Base-by-base conservation (phyloP, 768 basidiomycete species). In the Rhodotorula toruloides region DNA sequence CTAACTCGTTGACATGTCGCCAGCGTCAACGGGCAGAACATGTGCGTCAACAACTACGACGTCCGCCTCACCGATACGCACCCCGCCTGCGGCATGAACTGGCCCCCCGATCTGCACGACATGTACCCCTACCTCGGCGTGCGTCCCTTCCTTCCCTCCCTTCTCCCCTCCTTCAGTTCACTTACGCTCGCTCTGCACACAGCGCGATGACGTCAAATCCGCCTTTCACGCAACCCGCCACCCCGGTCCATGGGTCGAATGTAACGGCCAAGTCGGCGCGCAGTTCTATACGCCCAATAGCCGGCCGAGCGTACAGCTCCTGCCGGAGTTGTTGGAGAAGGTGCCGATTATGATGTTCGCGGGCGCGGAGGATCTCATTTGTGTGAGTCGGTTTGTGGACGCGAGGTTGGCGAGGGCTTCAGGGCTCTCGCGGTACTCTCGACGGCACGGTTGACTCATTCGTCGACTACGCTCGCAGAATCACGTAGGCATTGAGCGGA, bases 21-120 rank as follows among this genome's bases (percentile, higher is more conserved):
- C 71, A 91, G 65, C 25, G 70, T 67, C 37, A 71, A 71, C 29
- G 70, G 70, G 2, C 70, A 63, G 21, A 78, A 82, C 34, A 86
- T 85, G 79, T 99, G 96, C 76, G 80, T 93, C 67, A 99, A 99
- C 76, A 85, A 97, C 44, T 99, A 99, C 72, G 96, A 99, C 75
- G 84, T 97, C 21, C 88, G 96, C 32, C 58, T 63, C 27, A 86
- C 89, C 60, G 96, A 99, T 76, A 82, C 83, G 19, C 79, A 76
- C 40, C 96, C 96, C 25, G 87, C 85, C 1, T 99, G 96, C 77
- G 96, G 94, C 5, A 89, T 94, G 91, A 94, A 92, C 78, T 99
- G 93, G 94, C 94, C 93, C 12, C 86, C 87, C 40, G 90, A 92
- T 74, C 84, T 98, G 54, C 77, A 81, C 21, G 83, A 71, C 34